Conservation (phyloP, 1,284 basidiomycete species). For the Cryptococcus sp. region DNA sequence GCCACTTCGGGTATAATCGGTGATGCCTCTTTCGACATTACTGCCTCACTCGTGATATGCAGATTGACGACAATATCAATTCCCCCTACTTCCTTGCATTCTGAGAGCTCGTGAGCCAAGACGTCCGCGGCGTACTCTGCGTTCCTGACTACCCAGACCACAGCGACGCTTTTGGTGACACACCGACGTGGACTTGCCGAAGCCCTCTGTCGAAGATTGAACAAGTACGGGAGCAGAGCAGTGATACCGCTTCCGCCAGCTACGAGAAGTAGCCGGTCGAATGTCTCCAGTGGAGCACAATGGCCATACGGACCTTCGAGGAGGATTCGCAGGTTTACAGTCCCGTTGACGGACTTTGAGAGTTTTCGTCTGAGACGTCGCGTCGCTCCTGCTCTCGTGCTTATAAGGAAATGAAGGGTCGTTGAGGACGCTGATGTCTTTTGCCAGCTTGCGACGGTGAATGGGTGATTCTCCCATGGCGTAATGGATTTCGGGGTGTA, state of each 20-base stretch:
- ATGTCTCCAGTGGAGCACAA: conserved; percentile 21
- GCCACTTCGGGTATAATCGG: neutral
- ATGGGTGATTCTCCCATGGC: conserved; percentile 41
- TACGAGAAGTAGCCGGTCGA: conserved; percentile 28
- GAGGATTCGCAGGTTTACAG: conserved; percentile 18
- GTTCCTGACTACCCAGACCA: conserved; percentile 35
- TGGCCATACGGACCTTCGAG: conserved; percentile 44
- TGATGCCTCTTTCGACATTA: neutral
- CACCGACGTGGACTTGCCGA: neutral
- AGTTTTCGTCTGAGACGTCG: conserved; percentile 11
- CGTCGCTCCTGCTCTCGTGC: conserved; percentile 29
- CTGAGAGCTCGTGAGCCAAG: conserved; percentile 25
- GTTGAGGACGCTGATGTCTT: conserved; percentile 1
- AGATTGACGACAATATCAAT: conserved; percentile 20
- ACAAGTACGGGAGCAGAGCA: conserved; percentile 34
- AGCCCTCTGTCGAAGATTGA: conserved; percentile 7
- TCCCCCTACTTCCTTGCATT: neutral
- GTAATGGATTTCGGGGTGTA: conserved; percentile 28
- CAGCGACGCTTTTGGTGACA: conserved; percentile 11
- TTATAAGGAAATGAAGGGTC: conserved; percentile 32
- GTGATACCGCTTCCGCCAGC: conserved; percentile 41
- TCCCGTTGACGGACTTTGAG: conserved; percentile 1
- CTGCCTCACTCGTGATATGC: conserved; percentile 7
- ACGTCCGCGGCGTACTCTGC: conserved; percentile 32
- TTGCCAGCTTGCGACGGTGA: conserved; percentile 32